Conservation (phyloP, 108 stramenopile species). For the Fistulifera solaris region DNA sequence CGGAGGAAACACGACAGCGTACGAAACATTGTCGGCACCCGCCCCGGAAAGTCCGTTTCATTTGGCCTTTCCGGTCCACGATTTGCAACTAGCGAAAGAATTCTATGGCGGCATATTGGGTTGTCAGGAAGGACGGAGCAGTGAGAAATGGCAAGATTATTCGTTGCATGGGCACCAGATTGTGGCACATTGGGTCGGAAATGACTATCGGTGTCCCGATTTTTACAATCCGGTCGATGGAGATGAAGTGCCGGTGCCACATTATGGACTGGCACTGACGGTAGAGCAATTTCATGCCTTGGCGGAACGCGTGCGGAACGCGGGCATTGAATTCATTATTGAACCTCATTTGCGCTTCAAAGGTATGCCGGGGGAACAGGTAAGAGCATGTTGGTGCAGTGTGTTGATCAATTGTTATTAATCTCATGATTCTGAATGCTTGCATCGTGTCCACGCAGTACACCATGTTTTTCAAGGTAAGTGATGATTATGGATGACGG, state of each 20-base stretch:
- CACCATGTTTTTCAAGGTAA: constrained; percentile 93
- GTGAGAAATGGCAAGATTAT: constrained; percentile 95
- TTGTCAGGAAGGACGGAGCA: constrained; percentile 82
- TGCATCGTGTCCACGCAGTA: constrained; percentile 2
- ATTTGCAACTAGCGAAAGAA: constrained; percentile 76
- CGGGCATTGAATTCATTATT: constrained; percentile 82
- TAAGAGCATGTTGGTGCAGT: constrained; percentile 24
- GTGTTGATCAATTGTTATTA: constrained; percentile 89
- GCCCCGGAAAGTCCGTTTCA: constrained; percentile 90
- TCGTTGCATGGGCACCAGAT: constrained; percentile 92
- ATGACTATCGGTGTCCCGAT: constrained; percentile 88
- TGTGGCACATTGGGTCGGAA: constrained; percentile 89
- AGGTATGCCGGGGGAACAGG: constrained; percentile 90
- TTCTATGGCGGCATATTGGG: constrained; percentile 89
- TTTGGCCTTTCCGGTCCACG: constrained; percentile 95
- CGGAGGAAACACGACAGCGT: background rate
- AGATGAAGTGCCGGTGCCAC: constrained; percentile 97
- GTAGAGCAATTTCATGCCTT: constrained; percentile 81
- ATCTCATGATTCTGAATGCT: background rate
- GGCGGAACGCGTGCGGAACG: constrained; percentile 60
- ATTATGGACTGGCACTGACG: constrained; percentile 89
- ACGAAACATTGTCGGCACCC: constrained; percentile 47
- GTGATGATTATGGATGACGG: too few relatives aligned
- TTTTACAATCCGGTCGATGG: constrained; percentile 98
- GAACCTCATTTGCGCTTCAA: constrained; percentile 91